phyloP scores from a whole-genome alignment of 83 land plant genomes.

The Larix sibirica region DNA sequence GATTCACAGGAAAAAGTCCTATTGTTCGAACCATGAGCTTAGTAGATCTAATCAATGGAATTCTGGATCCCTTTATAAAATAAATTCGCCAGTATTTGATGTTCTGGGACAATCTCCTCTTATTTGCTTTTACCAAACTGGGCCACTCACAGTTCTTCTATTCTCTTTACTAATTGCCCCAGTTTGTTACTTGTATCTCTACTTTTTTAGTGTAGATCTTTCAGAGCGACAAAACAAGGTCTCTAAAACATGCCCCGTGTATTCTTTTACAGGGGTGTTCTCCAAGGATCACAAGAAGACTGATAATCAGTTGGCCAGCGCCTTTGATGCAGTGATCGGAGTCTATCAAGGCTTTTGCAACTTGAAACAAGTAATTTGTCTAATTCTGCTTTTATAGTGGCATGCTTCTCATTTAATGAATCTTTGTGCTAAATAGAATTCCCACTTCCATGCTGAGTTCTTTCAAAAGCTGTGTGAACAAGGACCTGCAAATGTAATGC shows the following conservation, averaged over 20 bases:
- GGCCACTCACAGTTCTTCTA: background rate
- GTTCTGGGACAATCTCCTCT: background rate
- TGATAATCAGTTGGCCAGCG: slow-evolving; percentile 2
- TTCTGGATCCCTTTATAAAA: no score
- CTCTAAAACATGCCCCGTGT: background rate
- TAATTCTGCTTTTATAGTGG: background rate
- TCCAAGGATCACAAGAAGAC: background rate
- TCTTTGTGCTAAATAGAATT: background rate
- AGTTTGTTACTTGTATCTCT: background rate
- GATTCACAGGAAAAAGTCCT: no score
- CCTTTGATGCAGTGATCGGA: slow-evolving; percentile 10
- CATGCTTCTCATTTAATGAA: background rate
- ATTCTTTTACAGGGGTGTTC: background rate
- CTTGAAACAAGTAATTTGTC: slow-evolving; percentile 7
- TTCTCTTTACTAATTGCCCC: background rate
- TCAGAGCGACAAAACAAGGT: background rate
- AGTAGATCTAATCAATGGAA: no score
- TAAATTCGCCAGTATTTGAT: no score
- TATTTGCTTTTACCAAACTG: background rate
- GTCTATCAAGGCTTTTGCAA: background rate
- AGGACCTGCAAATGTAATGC: no score
- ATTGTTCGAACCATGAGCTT: no score
- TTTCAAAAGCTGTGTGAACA: no score
- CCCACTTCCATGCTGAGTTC: background rate
- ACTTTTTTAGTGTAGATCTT: background rate